These are phyloP conservation scores for Fusarium austroafricanum DNA, from an alignment of 2,329 filamentous ascomycete species.

Conservation along the genomic window DNA sequence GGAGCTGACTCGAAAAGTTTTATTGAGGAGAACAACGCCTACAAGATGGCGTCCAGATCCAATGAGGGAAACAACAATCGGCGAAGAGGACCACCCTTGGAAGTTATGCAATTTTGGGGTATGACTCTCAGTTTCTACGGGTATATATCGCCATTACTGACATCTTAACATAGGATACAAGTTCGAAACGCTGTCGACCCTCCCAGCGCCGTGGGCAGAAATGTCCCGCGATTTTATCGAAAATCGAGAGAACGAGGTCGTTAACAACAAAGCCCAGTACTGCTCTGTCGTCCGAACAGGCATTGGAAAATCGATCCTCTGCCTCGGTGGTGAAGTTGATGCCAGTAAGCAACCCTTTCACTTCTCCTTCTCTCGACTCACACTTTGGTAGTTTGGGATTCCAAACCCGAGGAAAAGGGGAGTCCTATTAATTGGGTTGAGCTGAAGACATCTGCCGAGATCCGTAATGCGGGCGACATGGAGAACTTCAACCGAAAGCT, in stretches of 20 bases:
- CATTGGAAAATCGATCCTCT: conserved; percentile 78
- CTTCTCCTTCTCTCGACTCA: not conserved
- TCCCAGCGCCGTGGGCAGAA: conserved; percentile 79
- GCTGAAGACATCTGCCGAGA: conserved; percentile 87
- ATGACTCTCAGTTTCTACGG: conserved; percentile 23
- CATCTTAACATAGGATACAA: conserved; percentile 78
- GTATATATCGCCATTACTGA: not conserved
- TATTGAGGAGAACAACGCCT: conserved; percentile 88
- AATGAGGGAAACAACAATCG: conserved; percentile 59
- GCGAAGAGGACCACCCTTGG: conserved; percentile 65
- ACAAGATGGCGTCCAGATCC: conserved; percentile 72
- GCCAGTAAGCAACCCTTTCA: conserved; percentile 67
- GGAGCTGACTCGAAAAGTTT: conserved; percentile 67
- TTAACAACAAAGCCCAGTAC: conserved; percentile 94
- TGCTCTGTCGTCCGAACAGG: conserved; percentile 93
- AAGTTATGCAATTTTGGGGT: conserved; percentile 96
- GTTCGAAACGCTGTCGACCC: conserved; percentile 86
- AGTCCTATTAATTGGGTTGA: conserved; percentile 92
- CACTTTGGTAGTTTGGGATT: conserved; percentile 76
- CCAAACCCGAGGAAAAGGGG: conserved; percentile 74
- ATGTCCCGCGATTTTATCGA: conserved; percentile 83
- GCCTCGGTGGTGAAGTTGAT: conserved; percentile 95
- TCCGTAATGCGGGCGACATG: conserved; percentile 74
- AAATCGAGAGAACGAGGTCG: conserved; percentile 73
- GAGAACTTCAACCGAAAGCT: conserved; percentile 88